Conservation (phyloP, 164 flowering plant species). For the Stephania japonica region DNA sequence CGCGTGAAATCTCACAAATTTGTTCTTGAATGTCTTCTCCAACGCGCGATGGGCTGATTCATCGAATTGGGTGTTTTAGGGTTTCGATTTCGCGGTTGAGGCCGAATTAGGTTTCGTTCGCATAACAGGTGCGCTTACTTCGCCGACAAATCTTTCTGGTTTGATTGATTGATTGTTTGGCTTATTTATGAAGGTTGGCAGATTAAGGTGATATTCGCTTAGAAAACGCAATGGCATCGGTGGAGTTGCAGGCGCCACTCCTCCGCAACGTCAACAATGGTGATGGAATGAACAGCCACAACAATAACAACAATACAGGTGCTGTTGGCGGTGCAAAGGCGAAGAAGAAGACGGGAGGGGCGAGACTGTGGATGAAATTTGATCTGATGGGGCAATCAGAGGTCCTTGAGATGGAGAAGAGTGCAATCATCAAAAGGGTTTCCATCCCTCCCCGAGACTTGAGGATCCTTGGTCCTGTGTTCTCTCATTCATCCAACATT, state of each 20-base stretch:
- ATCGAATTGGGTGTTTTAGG: too few relatives aligned
- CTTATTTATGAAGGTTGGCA: too few relatives aligned
- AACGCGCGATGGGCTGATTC: too few relatives aligned
- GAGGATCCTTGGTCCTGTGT: conserved; percentile 94
- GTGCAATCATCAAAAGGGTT: conserved; percentile 53
- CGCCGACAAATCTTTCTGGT: too few relatives aligned
- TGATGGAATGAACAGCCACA: not conserved
- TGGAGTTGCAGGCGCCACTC: not conserved
- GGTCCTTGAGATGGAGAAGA: conserved; percentile 76
- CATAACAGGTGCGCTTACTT: too few relatives aligned
- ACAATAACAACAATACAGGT: not conserved
- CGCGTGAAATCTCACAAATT: too few relatives aligned
- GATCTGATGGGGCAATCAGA: conserved; percentile 66
- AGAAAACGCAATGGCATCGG: not conserved
- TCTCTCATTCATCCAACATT: conserved; percentile 88
- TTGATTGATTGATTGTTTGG: too few relatives aligned
- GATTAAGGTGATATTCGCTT: too few relatives aligned
- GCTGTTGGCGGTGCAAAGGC: not conserved
- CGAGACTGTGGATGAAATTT: conserved; percentile 84
- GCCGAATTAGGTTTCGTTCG: too few relatives aligned
- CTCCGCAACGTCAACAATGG: not conserved
- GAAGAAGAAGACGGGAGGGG: conserved; percentile 81
- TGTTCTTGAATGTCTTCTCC: too few relatives aligned
- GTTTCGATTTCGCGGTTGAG: too few relatives aligned
- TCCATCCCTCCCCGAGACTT: conserved; percentile 86